phyloP scores from a whole-genome alignment of 108 stramenopile species.

The Parietichytrium sp. region DNA sequence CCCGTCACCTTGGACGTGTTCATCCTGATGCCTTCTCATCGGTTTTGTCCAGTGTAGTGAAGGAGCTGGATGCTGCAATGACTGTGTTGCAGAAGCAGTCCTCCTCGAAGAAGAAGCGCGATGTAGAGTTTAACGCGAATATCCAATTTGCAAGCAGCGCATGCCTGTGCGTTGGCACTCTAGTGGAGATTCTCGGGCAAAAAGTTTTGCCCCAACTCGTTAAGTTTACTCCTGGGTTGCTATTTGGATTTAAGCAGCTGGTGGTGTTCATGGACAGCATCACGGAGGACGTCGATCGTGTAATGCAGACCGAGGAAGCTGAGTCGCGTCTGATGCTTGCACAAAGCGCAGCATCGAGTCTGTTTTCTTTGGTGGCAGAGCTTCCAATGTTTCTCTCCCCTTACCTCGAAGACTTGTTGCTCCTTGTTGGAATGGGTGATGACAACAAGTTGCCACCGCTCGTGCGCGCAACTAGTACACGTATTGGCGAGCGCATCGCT shows the following conservation, averaged over 20 bases:
- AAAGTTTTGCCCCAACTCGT: neutral
- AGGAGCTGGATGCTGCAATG: too few relatives aligned
- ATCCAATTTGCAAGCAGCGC: slow-evolving; percentile 25
- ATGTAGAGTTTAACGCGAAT: neutral
- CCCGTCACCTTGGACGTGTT: neutral
- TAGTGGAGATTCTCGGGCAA: neutral
- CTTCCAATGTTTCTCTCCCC: slow-evolving; percentile 35
- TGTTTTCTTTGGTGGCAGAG: neutral
- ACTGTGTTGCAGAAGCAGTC: too few relatives aligned
- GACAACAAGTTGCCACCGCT: neutral
- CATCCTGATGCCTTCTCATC: neutral
- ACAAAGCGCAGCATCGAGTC: slow-evolving; percentile 16
- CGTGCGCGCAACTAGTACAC: neutral
- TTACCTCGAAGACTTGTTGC: neutral
- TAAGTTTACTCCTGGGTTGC: neutral
- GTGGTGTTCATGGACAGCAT: too few relatives aligned
- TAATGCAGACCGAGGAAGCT: neutral
- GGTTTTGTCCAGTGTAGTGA: slow-evolving; percentile 15
- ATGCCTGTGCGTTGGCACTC: slow-evolving; percentile 3
- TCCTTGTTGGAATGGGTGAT: neutral
- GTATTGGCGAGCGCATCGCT: slow-evolving; percentile 8
- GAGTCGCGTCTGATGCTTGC: neutral
- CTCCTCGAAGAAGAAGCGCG: neutral
- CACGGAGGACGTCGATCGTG: too few relatives aligned
- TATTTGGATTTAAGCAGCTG: slow-evolving; percentile 7